These are phyloP conservation scores for Euphorbia celastroides DNA, from an alignment of 441 rosid genomes.

Conservation along the genomic window DNA sequence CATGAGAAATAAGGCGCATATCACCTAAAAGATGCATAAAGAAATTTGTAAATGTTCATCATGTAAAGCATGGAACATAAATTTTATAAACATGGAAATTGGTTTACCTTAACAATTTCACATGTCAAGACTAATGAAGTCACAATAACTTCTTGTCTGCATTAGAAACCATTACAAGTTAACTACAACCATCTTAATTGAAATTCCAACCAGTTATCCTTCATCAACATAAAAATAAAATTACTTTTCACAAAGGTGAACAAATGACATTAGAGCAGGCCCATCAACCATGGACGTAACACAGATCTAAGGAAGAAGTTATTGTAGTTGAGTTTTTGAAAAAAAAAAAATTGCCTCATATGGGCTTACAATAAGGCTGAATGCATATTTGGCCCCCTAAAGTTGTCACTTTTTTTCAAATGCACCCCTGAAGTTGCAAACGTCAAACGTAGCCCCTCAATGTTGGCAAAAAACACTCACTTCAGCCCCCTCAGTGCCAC, in stretches of 20 bases:
- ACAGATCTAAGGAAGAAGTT: neutral
- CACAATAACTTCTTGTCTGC: slow-evolving; percentile 80
- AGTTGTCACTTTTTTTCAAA: too few species aligned
- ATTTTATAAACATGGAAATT: neutral
- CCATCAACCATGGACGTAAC: neutral
- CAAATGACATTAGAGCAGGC: neutral
- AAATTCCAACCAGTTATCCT: neutral
- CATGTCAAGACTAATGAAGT: slow-evolving; percentile 89
- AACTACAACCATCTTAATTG: slow-evolving; percentile 6
- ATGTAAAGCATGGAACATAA: neutral
- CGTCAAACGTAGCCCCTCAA: too few species aligned
- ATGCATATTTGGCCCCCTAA: too few species aligned
- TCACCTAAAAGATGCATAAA: slow-evolving; percentile 43
- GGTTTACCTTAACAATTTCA: slow-evolving; percentile 71
- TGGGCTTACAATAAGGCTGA: too few species aligned
- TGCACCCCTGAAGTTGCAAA: too few species aligned
- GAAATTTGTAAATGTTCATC: neutral
- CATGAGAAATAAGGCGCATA: slow-evolving; percentile 79
- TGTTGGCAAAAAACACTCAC: too few species aligned
- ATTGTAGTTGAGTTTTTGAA: neutral
- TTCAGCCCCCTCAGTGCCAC: too few species aligned
- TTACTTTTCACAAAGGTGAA: neutral
- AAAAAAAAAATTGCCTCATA: too few species aligned
- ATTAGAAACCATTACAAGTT: slow-evolving; percentile 5
- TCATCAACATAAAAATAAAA: neutral